Conservation (phyloP, 495 filamentous ascomycete species). For the Penicillium lividum region DNA sequence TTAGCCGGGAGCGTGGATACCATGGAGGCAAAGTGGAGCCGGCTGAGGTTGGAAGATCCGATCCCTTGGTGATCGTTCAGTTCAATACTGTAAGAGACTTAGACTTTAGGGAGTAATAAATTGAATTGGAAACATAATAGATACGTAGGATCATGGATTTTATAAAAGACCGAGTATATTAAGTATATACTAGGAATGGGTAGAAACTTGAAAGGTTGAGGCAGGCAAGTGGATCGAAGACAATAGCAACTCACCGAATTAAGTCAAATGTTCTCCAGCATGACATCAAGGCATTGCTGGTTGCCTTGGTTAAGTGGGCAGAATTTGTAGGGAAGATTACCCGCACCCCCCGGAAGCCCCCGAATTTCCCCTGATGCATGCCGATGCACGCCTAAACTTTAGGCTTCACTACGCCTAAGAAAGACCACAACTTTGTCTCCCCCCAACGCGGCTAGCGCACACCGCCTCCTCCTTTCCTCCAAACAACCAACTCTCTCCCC, state of each 20-base stretch:
- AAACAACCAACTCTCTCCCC: constrained; percentile 21
- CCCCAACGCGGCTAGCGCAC: constrained; percentile 20
- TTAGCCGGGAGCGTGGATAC: constrained; percentile 17
- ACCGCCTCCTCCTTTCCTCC: constrained; percentile 30
- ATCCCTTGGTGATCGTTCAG: constrained; percentile 10
- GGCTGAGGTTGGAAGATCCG: constrained; percentile 19
- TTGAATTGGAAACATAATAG: not conserved
- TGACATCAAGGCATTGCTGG: constrained; percentile 25
- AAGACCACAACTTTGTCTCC: not conserved
- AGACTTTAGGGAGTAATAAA: not conserved
- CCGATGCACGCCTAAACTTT: not conserved
- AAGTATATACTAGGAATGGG: not conserved
- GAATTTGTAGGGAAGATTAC: not conserved
- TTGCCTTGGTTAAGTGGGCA: not conserved
- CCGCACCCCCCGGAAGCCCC: not conserved
- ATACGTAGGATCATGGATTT: not conserved
- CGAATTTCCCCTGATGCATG: not conserved
- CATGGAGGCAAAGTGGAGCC: constrained; percentile 22
- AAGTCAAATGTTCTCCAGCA: constrained; percentile 21
- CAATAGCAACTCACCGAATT: constrained; percentile 15
- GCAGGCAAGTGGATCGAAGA: constrained; percentile 9
- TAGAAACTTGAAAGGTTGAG: not conserved
- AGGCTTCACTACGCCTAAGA: not conserved
- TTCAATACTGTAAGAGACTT: not conserved
- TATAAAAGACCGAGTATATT: not conserved